These are phyloP conservation scores for Termitomyces sp. DNA, from an alignment of 768 basidiomycete genomes.

Conservation along the genomic window DNA sequence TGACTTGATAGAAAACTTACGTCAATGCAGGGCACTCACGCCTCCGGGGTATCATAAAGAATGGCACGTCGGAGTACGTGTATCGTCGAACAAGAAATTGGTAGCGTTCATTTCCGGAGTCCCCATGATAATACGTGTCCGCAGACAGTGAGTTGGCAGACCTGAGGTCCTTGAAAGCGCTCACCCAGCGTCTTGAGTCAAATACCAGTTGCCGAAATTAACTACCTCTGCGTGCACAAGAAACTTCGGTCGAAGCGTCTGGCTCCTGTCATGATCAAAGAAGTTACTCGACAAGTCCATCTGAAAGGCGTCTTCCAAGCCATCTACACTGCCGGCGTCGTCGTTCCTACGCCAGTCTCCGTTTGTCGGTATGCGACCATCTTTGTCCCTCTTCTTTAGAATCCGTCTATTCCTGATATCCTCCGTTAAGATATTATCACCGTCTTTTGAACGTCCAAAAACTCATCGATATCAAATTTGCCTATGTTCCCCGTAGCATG, in stretches of 20 bases:
- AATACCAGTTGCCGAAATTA: constrained; percentile 83
- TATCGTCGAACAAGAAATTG: constrained; percentile 84
- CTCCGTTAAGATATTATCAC: constrained; percentile 70
- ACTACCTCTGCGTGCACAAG: constrained; percentile 97
- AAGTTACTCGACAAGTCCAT: constrained; percentile 90
- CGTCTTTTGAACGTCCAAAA: constrained; percentile 89
- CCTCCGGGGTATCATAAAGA: constrained; percentile 91
- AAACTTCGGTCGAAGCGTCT: constrained; percentile 93
- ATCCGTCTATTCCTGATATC: constrained; percentile 2
- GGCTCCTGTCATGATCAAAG: constrained; percentile 95
- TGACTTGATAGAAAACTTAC: not conserved
- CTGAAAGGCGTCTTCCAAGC: constrained; percentile 92
- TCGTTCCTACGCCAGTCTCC: constrained; percentile 90
- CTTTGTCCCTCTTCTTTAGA: not conserved
- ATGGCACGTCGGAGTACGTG: constrained; percentile 96
- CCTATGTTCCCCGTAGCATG: constrained; percentile 78
- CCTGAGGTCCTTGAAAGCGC: not conserved
- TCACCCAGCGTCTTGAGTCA: constrained; percentile 12
- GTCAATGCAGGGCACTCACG: constrained; percentile 71
- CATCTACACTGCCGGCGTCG: constrained; percentile 91
- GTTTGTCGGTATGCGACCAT: constrained; percentile 60
- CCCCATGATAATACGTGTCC: constrained; percentile 80
- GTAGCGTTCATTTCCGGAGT: constrained; percentile 97
- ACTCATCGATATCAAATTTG: constrained; percentile 86
- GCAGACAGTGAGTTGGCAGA: constrained; percentile 57